Evolutionary conservation across 441 rosid species (phyloP).

Genomic region (Erysimum cheiri): DNA sequence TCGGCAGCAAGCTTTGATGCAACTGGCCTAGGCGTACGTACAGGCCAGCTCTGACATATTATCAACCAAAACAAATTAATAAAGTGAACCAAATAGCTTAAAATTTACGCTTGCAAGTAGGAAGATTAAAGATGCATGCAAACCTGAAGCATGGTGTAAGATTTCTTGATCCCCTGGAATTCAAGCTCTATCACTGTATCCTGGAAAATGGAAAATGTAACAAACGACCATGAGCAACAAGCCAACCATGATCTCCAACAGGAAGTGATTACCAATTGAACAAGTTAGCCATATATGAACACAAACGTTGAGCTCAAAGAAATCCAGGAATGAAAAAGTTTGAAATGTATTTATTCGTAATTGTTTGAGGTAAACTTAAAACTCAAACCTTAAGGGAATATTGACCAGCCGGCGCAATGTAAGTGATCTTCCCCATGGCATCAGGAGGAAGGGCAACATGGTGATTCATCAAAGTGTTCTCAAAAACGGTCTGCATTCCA

Average conservation of each 20-base stretch:
- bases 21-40: conserved; percentile 99
- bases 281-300: conserved; percentile 4
- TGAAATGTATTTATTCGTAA: not conserved
- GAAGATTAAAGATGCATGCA: conserved; percentile 24
- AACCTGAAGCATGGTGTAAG: conserved; percentile 98
- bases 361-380: conserved; percentile 22
- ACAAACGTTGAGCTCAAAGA: conserved; percentile 5
- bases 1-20: conserved; percentile 99
- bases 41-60: conserved; percentile 90
- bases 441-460: conserved; percentile 94
- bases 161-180: conserved; percentile 95
- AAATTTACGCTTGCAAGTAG: conserved; percentile 1
- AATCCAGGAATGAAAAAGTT: conserved; percentile 4
- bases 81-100: conserved; percentile 29
- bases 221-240: conserved; percentile 23
- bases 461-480: conserved; percentile 93
- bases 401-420: conserved; percentile 97
- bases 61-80: conserved; percentile 34
- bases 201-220: conserved; percentile 47
- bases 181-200: conserved; percentile 98
- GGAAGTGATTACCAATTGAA: conserved; percentile 5
- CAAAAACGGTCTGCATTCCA: conserved; percentile 82
- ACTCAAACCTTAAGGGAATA: conserved; percentile 84
- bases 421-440: conserved; percentile 94
- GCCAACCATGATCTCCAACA: conserved; percentile 9